phyloP scores from a whole-genome alignment of 768 basidiomycete genomes.

The Lepiota brunneoincarnata region DNA sequence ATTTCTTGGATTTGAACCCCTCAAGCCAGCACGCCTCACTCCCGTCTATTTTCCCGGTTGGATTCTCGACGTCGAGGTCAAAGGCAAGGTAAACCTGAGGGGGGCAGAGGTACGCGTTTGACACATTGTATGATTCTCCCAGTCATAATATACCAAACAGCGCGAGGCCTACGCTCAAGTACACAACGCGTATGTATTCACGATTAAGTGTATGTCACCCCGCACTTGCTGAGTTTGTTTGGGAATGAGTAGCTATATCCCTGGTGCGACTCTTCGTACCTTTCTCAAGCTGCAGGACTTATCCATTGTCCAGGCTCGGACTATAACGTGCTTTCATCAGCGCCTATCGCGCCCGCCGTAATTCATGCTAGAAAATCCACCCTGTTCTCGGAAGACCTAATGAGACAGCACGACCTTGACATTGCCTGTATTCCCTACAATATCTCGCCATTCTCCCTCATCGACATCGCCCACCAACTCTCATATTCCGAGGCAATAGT shows the following conservation, averaged over 20 bases:
- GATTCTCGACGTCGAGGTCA: slow-evolving; percentile 55
- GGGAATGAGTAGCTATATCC: slow-evolving; percentile 35
- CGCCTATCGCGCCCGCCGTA: slow-evolving; percentile 33
- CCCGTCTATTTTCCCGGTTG: slow-evolving; percentile 64
- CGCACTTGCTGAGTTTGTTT: background rate
- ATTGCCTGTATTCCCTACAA: slow-evolving; percentile 57
- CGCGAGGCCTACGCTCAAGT: slow-evolving; percentile 32
- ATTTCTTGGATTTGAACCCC: slow-evolving; percentile 31
- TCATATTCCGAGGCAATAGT: slow-evolving; percentile 33
- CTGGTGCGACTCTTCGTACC: slow-evolving; percentile 28
- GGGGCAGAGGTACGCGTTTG: slow-evolving; percentile 25
- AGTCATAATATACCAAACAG: slow-evolving; percentile 15
- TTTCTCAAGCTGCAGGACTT: background rate
- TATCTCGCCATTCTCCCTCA: slow-evolving; percentile 48
- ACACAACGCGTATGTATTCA: slow-evolving; percentile 43
- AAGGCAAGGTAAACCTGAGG: slow-evolving; percentile 30
- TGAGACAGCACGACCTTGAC: slow-evolving; percentile 45
- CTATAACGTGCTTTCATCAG: slow-evolving; percentile 42
- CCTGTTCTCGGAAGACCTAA: slow-evolving; percentile 47
- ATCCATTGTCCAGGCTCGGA: slow-evolving; percentile 35
- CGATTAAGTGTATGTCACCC: slow-evolving; percentile 1
- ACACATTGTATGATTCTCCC: background rate
- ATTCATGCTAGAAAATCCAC: slow-evolving; percentile 25
- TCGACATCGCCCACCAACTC: slow-evolving; percentile 34
- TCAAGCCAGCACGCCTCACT: slow-evolving; percentile 43